Percentiles rank a stretch among this genome's conserved stretches.
Evolutionary conservation across 2,329 filamentous ascomycete species (phyloP).

Genomic region (Herpotrichia juniperi): DNA sequence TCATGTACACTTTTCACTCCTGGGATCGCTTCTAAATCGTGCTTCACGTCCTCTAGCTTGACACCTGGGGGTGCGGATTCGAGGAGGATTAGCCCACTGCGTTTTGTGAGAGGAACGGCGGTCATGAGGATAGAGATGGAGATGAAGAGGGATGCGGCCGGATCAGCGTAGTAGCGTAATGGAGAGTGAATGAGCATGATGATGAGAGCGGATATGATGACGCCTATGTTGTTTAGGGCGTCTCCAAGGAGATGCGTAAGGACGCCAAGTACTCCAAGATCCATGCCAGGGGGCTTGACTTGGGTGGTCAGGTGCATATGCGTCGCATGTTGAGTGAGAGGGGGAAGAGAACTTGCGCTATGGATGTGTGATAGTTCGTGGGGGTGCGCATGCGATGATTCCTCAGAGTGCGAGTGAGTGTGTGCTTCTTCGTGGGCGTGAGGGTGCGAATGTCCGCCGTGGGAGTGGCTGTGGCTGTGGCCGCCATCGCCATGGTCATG

Average conservation of each 20-base stretch:
- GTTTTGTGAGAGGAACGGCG: conserved; percentile 66
- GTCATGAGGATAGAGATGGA: conserved; percentile 73
- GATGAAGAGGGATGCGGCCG: conserved; percentile 71
- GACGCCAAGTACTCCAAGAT: conserved; percentile 75
- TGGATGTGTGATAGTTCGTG: conserved; percentile 21
- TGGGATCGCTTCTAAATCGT: conserved; percentile 72
- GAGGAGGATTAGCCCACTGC: conserved; percentile 69
- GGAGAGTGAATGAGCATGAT: conserved; percentile 69
- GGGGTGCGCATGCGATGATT: conserved; percentile 31
- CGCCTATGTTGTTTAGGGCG: conserved; percentile 76
- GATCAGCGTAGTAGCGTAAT: conserved; percentile 73
- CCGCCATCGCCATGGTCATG: conserved; percentile 50
- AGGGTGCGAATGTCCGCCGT: conserved; percentile 40
- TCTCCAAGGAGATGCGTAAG: conserved; percentile 75
- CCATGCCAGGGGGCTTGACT: conserved; percentile 40
- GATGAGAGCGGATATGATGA: conserved; percentile 71
- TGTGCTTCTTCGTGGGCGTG: conserved; percentile 26
- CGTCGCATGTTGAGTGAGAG: conserved; percentile 22
- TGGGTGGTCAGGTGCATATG: conserved; percentile 34
- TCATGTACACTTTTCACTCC: conserved; percentile 73
- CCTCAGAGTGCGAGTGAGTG: conserved; percentile 11
- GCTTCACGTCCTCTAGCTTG: conserved; percentile 66
- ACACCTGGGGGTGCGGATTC: conserved; percentile 69
- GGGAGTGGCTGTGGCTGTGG: conserved; percentile 21
- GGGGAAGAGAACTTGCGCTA: not conserved